Evolutionary conservation across 495 filamentous ascomycete species (phyloP), one percentile per base, ranked within the genome.

Genomic region (Gamarada debralockiae): DNA sequence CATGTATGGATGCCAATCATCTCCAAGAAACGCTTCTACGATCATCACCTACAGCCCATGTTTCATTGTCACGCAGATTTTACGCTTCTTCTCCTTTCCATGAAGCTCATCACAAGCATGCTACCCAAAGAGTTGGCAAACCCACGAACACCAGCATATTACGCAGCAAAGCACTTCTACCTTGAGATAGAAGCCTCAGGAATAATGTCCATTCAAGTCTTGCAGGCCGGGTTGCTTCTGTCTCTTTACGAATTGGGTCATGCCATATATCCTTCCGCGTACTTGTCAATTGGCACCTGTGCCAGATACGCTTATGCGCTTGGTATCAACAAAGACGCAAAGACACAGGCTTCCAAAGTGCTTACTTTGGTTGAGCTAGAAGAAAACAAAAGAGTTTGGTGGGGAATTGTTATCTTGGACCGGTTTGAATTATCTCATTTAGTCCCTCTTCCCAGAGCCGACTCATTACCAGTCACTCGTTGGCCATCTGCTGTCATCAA

Each of bases 381-480:
- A 50, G 76, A 81, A 56, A 48, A 68, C 7, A 57, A 67, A n/a
- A 44, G 76, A 34, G 63, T 69, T 3, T 77, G 74, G 75, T 79
- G 76, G 76, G 67, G 58, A 8, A 62, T 77, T 15, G 67, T 76
- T 39, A 64, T 78, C 18, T 61, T 79, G 12, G 76, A 79, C 46
- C 55, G 69, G 64, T 72, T 27, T 7, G 49, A 7, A 39, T 8
- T 34, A 34, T 66, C 18, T 48, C 69, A 15, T 63, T 68, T 39
- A 48, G 17, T 1, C 22, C 22, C 10, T 2, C 24, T 45, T 27
- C n/a, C 27, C 8, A 17, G 12, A 2, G 3, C 6, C 4, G 25
- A 5, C 6, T 23, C 25, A 39, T 39, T 39, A 15, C 37, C 6
- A 6, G 6, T 5, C 3, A 39, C 18, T n/a, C 3, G 14, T 6